phyloP scores from a whole-genome alignment of 176 grass and related monocot genomes.

The Zoysia pacifica region DNA sequence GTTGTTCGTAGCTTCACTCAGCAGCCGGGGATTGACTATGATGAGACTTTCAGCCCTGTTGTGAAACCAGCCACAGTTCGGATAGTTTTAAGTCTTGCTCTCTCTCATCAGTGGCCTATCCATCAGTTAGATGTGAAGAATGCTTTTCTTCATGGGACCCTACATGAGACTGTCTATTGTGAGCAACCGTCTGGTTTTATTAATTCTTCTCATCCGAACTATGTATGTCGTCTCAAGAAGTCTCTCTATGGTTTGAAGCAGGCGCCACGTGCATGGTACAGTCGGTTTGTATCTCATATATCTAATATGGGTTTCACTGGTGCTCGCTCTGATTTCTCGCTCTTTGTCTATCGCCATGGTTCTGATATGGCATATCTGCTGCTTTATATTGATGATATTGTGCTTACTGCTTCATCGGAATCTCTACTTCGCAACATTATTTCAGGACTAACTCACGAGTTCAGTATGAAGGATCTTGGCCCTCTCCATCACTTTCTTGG shows the following conservation, averaged over 20 bases:
- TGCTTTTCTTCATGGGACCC: background rate
- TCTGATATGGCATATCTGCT: background rate
- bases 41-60: background rate
- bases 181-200: no score
- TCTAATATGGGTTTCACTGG: background rate
- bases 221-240: no score
- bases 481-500: conserved; percentile 11
- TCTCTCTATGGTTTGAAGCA: conserved; percentile 13
- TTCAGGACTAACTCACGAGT: background rate
- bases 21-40: background rate
- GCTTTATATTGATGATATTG: conserved; percentile 13
- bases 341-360: background rate
- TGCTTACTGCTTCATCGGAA: background rate
- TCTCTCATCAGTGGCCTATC: no score
- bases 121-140: no score
- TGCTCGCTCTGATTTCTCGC: background rate
- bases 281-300: background rate
- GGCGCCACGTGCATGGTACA: background rate
- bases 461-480: background rate
- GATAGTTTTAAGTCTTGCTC: background rate
- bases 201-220: no score
- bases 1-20: background rate
- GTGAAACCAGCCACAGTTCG: background rate
- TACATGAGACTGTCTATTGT: background rate
- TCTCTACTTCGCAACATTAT: background rate